phyloP scores from a whole-genome alignment of 176 grass and related monocot genomes.

The Musa schizocarpa region DNA sequence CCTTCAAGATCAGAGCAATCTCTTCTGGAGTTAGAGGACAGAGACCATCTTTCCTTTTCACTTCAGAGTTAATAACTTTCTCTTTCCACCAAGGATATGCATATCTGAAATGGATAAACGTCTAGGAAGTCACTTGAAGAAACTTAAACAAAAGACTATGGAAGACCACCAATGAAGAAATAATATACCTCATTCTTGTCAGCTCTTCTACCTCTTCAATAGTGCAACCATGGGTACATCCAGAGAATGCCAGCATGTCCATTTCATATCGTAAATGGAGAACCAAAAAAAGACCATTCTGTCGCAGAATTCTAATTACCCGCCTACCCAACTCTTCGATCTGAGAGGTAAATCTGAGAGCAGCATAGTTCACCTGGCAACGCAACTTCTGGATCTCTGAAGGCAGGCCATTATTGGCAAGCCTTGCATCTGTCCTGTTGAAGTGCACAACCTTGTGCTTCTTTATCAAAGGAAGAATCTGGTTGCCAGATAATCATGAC shows the following conservation, averaged over 20 bases:
- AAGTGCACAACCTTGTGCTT: constrained; percentile 77
- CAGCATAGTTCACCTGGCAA: constrained; percentile 78
- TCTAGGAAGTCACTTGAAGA: background rate
- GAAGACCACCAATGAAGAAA: background rate
- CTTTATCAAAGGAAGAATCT: constrained; percentile 90
- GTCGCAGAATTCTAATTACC: constrained; percentile 61
- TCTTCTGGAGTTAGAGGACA: constrained; percentile 92
- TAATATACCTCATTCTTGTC: constrained; percentile 64
- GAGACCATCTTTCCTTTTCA: constrained; percentile 82
- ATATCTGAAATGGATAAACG: constrained; percentile 32
- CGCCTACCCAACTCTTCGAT: constrained; percentile 76
- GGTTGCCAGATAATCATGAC: constrained; percentile 6
- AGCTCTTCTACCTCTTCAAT: constrained; percentile 69
- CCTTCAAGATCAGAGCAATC: constrained; percentile 68
- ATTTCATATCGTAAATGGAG: constrained; percentile 97
- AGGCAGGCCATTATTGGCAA: constrained; percentile 86
- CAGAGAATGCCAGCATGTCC: constrained; percentile 98
- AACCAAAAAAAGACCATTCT: constrained; percentile 86
- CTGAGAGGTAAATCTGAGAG: constrained; percentile 69
- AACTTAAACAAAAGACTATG: background rate
- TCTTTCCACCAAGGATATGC: constrained; percentile 99
- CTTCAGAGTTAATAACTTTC: constrained; percentile 74
- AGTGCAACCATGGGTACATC: constrained; percentile 88
- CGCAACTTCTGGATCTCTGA: constrained; percentile 73
- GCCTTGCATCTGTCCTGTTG: constrained; percentile 83